phyloP scores from a whole-genome alignment of 257 asterid genomes.

The Nicotiana attenuata region DNA sequence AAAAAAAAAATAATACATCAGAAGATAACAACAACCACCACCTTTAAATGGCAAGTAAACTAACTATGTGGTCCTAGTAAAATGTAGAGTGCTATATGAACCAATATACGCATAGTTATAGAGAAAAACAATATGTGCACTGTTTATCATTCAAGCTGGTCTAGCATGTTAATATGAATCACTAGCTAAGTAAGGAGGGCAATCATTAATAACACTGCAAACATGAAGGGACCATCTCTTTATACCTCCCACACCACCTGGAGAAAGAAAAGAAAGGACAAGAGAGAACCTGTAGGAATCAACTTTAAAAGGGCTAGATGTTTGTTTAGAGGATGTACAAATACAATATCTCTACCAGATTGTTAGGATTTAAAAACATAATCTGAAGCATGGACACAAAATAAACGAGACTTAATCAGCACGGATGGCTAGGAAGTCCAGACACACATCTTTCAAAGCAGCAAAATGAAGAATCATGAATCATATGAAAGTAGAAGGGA shows the following conservation, averaged over 20 bases:
- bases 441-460: background rate
- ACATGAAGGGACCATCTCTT: background rate
- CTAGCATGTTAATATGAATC: background rate
- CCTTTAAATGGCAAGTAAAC: background rate
- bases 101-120: background rate
- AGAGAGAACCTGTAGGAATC: background rate
- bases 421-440: background rate
- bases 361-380: background rate
- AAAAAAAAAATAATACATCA: background rate
- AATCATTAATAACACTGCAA: background rate
- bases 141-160: slow-evolving; percentile 1
- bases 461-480: background rate
- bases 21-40: background rate
- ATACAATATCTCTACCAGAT: background rate
- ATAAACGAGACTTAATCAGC: background rate
- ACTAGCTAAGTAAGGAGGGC: background rate
- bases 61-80: background rate
- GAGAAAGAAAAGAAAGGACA: background rate
- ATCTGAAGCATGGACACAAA: background rate
- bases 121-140: background rate
- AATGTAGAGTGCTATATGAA: no score
- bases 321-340: background rate
- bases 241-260: background rate
- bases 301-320: background rate
- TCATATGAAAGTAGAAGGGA: slow-evolving; percentile 4